phyloP scores from a whole-genome alignment of 2,329 filamentous ascomycete species.

The Exophiala calicioides region DNA sequence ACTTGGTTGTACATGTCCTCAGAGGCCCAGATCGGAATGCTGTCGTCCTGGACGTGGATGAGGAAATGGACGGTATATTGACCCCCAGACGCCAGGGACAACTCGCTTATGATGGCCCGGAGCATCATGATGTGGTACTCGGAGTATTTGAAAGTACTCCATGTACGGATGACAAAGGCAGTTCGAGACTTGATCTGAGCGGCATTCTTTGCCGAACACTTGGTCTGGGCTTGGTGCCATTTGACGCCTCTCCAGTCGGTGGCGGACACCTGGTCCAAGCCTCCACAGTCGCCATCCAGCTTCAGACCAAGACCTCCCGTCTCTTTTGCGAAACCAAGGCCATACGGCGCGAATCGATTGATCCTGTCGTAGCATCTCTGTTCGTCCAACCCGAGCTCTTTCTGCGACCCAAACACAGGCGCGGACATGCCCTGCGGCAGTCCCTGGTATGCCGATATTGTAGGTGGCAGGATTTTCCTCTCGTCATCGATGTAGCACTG shows the following conservation, averaged over 20 bases:
- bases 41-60: conserved; percentile 74
- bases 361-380: conserved; percentile 69
- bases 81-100: conserved; percentile 70
- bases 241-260: conserved; percentile 61
- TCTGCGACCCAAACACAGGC: conserved; percentile 65
- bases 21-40: conserved; percentile 72
- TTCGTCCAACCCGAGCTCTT: conserved; percentile 60
- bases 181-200: conserved; percentile 40
- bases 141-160: conserved; percentile 29
- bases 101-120: conserved; percentile 33
- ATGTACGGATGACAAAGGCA: conserved; percentile 31
- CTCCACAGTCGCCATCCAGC: conserved; percentile 20
- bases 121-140: conserved; percentile 28
- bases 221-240: conserved; percentile 70
- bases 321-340: conserved; percentile 33
- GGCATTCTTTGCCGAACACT: conserved; percentile 66
- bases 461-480: conserved; percentile 19
- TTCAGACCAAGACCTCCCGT: conserved; percentile 30
- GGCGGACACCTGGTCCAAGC: conserved; percentile 26
- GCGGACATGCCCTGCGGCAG: conserved; percentile 28
- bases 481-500: conserved; percentile 26
- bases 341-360: conserved; percentile 65
- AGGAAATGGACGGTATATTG: conserved; percentile 77
- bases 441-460: conserved; percentile 26
- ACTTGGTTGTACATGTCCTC: conserved; percentile 65